Conservation (phyloP, 2,329 filamentous ascomycete genomes). For the Pseudogymnoascus sp. region DNA sequence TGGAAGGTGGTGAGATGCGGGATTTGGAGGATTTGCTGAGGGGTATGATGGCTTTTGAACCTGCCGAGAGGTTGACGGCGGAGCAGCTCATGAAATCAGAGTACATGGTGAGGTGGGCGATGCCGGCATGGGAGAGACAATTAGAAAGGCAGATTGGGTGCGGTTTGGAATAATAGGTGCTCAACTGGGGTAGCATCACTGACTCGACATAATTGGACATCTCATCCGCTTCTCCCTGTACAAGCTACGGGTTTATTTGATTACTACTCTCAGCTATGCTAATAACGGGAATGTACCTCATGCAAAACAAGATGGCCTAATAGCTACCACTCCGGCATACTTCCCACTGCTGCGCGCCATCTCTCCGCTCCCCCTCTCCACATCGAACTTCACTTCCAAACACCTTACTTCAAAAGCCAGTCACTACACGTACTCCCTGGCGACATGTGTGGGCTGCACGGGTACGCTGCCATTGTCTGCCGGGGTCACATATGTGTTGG, state of each 20-base stretch:
- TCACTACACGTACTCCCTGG: not conserved
- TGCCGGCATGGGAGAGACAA: conserved; percentile 3
- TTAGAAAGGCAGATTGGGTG: not conserved
- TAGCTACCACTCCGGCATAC: not conserved
- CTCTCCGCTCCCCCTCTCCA: not conserved
- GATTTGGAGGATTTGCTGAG: conserved; percentile 10
- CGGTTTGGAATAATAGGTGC: not conserved
- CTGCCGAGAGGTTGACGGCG: not conserved
- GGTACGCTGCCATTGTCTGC: not conserved
- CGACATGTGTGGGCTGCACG: not conserved
- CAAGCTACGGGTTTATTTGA: not conserved
- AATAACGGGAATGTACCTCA: not conserved
- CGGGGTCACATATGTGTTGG: not conserved
- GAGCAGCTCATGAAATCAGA: not conserved
- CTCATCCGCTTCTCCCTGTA: not conserved
- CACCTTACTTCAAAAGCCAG: not conserved
- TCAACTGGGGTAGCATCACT: not conserved
- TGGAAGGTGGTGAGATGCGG: conserved; percentile 7
- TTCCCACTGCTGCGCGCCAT: not conserved
- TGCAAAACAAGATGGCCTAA: not conserved
- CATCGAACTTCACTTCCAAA: not conserved
- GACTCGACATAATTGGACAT: not conserved
- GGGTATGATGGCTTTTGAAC: conserved; percentile 11
- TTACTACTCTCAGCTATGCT: not conserved
- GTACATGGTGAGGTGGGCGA: conserved; percentile 9